Evolutionary conservation across 331 rosid species (phyloP).

Genomic region (Dryas integrifolia): DNA sequence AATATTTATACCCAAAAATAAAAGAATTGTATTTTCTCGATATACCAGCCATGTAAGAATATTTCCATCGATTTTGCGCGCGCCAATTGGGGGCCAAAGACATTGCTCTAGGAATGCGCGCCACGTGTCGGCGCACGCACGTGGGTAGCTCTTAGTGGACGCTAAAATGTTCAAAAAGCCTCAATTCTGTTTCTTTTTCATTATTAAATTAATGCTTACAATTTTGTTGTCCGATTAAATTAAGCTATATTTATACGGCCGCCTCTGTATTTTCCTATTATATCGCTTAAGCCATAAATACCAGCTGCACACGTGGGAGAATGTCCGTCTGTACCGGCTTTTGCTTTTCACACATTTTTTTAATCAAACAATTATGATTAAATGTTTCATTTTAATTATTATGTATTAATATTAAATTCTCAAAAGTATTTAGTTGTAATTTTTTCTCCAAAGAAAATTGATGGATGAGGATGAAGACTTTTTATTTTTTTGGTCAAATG

Average conservation of each 20-base stretch:
- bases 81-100: constrained; percentile 18
- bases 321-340: constrained; percentile 56
- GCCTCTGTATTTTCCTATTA: constrained; percentile 3
- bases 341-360: constrained; percentile 29
- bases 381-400: background rate
- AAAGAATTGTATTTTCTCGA: background rate
- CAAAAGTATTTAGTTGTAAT: background rate
- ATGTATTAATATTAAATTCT: too few relatives aligned
- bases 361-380: constrained; percentile 21
- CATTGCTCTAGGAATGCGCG: constrained; percentile 33
- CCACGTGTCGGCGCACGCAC: constrained; percentile 58
- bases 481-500: too few relatives aligned
- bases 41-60: constrained; percentile 1
- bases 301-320: constrained; percentile 33
- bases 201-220: background rate
- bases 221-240: background rate
- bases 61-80: constrained; percentile 26
- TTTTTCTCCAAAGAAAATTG: background rate
- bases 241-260: constrained; percentile 15
- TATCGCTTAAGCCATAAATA: background rate
- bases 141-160: constrained; percentile 25
- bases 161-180: constrained; percentile 10
- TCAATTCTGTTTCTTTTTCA: constrained; percentile 12
- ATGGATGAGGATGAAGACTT: background rate
- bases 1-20: background rate